Evolutionary conservation across 2,329 filamentous ascomycete genomes (phyloP), one percentile per base, ranked within the genome.

Genomic region (Xylariaceae sp.): DNA sequence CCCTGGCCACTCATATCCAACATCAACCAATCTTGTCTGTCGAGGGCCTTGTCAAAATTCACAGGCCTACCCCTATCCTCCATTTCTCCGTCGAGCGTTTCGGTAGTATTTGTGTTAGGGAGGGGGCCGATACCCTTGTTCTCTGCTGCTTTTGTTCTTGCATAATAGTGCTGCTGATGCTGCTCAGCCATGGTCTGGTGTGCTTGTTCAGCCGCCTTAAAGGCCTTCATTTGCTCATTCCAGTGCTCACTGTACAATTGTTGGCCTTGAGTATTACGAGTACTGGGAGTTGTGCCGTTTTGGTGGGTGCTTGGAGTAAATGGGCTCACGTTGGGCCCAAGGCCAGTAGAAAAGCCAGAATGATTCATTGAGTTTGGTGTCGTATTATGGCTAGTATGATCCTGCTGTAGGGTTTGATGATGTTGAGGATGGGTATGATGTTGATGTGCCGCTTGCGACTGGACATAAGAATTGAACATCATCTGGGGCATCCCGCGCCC

Each of bases 1-100:
- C 92, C 92, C 74, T 97, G 94, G n/a, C 94, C 94, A 63, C 92
- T 94, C 69, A 97, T 86, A 71, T 99, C 94, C 63, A 99, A 78
- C 60, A 92, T 91, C 70, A 89, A 84, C 94, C 94, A 97, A 65
- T 92, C 87, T 70, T 96, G 88, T 60, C 86, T 77, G 64, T 85
- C 84, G 59, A 81, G 78, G 55, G 81, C 77, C 65, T 81, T 81
- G 56, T 88, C 82, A 51, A 88, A 77, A 64, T 86, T 86, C 63
- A 85, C 80, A 30, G 83, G 83, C 53, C 82, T 72, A 64, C 82
- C 77, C 63, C 80, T 76, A 62, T 84, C 81, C 45, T 79, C 79
- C 15, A 73, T 63, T 55, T 83, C 80, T 52, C 77, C 75, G 44
- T 84, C 81, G 45, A 75, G 74, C 21, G 77, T 67, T n/a, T 74